Conservation (phyloP, 2,329 filamentous ascomycete species). For the Neonectria ditissima region DNA sequence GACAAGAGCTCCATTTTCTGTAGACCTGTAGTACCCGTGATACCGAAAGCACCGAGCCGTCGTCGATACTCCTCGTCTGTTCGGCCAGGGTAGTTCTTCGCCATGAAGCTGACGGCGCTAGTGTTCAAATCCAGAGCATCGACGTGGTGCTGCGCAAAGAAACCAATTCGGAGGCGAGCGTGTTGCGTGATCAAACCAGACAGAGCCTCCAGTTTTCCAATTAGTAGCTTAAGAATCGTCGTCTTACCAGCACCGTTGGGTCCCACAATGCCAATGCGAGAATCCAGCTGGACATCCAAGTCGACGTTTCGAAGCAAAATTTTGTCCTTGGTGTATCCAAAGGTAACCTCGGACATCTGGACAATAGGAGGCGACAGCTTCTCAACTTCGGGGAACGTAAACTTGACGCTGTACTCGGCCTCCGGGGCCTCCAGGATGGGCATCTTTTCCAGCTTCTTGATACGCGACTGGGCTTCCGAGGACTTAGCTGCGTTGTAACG, state of each 20-base stretch:
- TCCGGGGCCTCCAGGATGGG: constrained; percentile 91
- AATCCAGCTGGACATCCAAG: constrained; percentile 96
- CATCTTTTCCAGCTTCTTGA: constrained; percentile 99
- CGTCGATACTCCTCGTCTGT: constrained; percentile 97
- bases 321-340: constrained; percentile 86
- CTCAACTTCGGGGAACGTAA: constrained; percentile 97
- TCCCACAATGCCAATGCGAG: constrained; percentile 98
- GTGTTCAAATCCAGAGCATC: constrained; percentile 91
- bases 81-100: constrained; percentile 88
- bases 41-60: constrained; percentile 89
- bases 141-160: constrained; percentile 98
- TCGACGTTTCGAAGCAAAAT: constrained; percentile 88
- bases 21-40: constrained; percentile 93
- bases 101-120: constrained; percentile 96
- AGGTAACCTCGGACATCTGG: constrained; percentile 93
- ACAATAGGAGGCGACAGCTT: constrained; percentile 98
- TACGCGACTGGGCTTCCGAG: constrained; percentile 96
- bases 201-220: constrained; percentile 82
- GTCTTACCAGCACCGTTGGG: constrained; percentile 99
- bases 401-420: constrained; percentile 94
- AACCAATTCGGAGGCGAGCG: constrained; percentile 89
- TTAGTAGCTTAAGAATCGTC: constrained; percentile 97
- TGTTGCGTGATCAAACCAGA: constrained; percentile 88
- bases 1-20: constrained; percentile 96
- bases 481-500: constrained; percentile 99